Evolutionary conservation across 2,329 filamentous ascomycete genomes (phyloP), one percentile per base, ranked within the genome.

Genomic region (Cyanodermella asteris): DNA sequence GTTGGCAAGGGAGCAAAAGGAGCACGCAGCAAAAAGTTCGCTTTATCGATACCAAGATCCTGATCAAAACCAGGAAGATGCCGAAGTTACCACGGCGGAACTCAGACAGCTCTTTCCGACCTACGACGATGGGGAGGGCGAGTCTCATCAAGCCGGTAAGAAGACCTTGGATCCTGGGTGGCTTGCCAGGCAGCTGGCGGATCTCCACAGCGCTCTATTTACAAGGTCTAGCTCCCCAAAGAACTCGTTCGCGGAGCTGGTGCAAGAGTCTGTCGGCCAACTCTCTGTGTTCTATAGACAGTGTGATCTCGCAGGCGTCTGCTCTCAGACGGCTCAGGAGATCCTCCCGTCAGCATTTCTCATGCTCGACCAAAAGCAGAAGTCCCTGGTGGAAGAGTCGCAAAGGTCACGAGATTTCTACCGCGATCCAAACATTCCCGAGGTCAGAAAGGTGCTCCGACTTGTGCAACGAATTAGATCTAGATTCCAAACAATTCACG

Each of bases 371-470:
- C n/a, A n/a, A n/a, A n/a, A n/a, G n/a, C n/a, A n/a, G n/a, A n/a
- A n/a, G n/a, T n/a, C n/a, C n/a, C n/a, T n/a, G n/a, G n/a, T n/a
- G n/a, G n/a, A n/a, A n/a, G n/a, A n/a, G n/a, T n/a, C n/a, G n/a
- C n/a, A n/a, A n/a, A 46, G 16, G 45, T 53, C 13, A 5, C 90
- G 84, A 53, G 91, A 91, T 48, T 93, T 97, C 45, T 97, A 97
- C 46, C 71, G 64, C 0, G 72, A 91, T 38, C 46, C 72, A 3
- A 90, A 94, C 38, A 51, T 84, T 8, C 45, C 54, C 2, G 78
- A 94, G 49, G 69, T 70, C 7, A 70, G 73, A 31, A 74, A 69
- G 31, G 58, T 93, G 4, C 67, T 87, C 14, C 50, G 46, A 1
- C 51, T 93, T 6, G 56, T 80, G 7, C 61, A 70, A 37, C 64